Base-by-base conservation (phyloP, 306 rosid genomes). In the Delonix regia region DNA sequence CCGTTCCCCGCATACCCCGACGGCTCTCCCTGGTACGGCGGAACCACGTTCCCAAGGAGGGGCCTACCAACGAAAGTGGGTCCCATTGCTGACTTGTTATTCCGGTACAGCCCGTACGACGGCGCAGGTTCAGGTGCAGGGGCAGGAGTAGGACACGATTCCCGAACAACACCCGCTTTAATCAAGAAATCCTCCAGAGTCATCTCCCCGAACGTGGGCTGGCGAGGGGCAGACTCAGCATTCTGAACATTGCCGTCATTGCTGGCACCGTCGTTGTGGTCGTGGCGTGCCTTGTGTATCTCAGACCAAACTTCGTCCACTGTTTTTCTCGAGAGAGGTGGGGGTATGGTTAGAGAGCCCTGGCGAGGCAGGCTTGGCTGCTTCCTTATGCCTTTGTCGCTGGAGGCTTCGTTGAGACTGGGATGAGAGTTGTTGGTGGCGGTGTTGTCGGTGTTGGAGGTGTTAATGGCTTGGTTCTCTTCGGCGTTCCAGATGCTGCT, bases 301-400 rank as follows among this genome's bases (percentile, higher is more conserved):
- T 92, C 97, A 22, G 94, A 92, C 99, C 99, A 95, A 69, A 95
- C 99, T 69, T 95, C 90, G 0, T 95, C 99, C 22, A 95, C 99
- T 0, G 99, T 95, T 80, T 95, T 95, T 85, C 87, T 28, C 7
- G 88, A 92, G 4, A 95, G 86, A 14, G 92, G 98, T 7, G 91
- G 55, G 2, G 99, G 99, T 41, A 95, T 85, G 0, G 94, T 85
- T 2, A 95, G 86, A 0, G 99, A 95, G n/a, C 86, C 86, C 76
- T 95, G 98, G 0, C 91, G 89, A 10, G 87, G 69, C 7, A 92
- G 77, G 83, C 96, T 92, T 0, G 87, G 89, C 12, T 92, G 93
- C 71, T 71, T 82, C 44, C 80, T 83, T 16, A 87, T 80, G 11
- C 53, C 84, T 51, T 77, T 88, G 12, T 86, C 85, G 0, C 11